phyloP scores from a whole-genome alignment of 1,284 basidiomycete genomes.

The Thelephora terrestris region DNA sequence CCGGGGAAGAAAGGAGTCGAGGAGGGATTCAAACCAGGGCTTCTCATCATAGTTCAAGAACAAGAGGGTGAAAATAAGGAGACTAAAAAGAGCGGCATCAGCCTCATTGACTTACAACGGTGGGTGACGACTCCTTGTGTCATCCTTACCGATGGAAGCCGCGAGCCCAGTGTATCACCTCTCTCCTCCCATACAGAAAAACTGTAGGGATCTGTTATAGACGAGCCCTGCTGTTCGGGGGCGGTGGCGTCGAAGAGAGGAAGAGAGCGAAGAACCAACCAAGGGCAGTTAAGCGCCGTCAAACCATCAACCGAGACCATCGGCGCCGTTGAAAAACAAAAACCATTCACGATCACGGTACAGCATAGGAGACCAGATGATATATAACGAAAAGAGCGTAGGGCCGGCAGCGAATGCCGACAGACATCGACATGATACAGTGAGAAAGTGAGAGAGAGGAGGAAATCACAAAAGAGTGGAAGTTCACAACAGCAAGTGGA shows the following conservation, averaged over 20 bases:
- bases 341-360: not conserved
- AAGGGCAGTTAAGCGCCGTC: too few relatives aligned
- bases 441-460: too few relatives aligned
- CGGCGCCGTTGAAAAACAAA: not conserved
- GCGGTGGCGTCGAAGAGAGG: not conserved
- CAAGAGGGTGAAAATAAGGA: conserved; percentile 5
- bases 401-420: not conserved
- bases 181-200: conserved; percentile 1
- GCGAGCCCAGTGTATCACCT: not conserved
- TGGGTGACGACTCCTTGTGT: not conserved
- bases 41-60: conserved; percentile 49
- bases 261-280: too few relatives aligned
- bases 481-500: too few relatives aligned
- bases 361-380: not conserved
- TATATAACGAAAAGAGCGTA: conserved; percentile 1
- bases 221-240: not conserved
- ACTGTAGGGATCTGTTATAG: not conserved
- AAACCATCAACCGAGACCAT: not conserved
- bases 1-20: conserved; percentile 78
- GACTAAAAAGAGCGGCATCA: conserved; percentile 6
- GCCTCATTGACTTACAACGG: not conserved
- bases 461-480: too few relatives aligned
- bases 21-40: conserved; percentile 64
- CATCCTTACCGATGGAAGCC: not conserved
- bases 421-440: too few relatives aligned